phyloP scores from a whole-genome alignment of 768 basidiomycete genomes.

The Lactarius akahatsu region DNA sequence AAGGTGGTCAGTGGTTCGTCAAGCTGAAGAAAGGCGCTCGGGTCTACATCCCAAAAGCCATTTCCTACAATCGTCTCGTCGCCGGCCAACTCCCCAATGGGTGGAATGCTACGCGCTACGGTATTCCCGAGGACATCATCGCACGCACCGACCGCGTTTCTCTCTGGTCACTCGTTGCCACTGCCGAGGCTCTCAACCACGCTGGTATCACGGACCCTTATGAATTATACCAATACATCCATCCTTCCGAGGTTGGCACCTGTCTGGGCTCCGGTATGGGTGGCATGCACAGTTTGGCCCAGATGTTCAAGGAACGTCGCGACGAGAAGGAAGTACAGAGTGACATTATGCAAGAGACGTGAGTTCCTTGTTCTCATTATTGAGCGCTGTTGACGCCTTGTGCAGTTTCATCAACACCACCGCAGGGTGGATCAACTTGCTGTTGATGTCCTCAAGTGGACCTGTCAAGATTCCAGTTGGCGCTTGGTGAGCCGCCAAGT shows the following conservation, averaged over 20 bases:
- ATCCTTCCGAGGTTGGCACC: conserved; percentile 95
- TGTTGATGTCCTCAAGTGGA: conserved; percentile 93
- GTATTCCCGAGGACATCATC: conserved; percentile 94
- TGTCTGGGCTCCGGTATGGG: conserved; percentile 98
- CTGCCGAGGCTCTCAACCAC: conserved; percentile 93
- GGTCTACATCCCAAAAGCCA: conserved; percentile 89
- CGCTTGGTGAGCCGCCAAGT: conserved; percentile 67
- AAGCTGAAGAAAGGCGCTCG: conserved; percentile 99
- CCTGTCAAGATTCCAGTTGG: conserved; percentile 99
- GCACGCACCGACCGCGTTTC: conserved; percentile 91
- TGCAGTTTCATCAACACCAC: conserved; percentile 97
- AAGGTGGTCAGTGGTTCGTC: conserved; percentile 94
- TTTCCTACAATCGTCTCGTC: conserved; percentile 91
- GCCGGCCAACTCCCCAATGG: conserved; percentile 97
- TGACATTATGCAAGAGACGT: conserved; percentile 98
- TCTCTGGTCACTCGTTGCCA: conserved; percentile 92
- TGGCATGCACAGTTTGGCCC: conserved; percentile 82
- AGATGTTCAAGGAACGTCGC: conserved; percentile 99
- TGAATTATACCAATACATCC: conserved; percentile 94
- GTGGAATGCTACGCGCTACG: conserved; percentile 95
- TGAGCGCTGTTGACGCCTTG: conserved; percentile 6
- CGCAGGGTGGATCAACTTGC: conserved; percentile 95
- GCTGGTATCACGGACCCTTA: conserved; percentile 98
- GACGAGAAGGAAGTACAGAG: conserved; percentile 99
- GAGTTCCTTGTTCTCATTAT: conserved; percentile 36